Evolutionary conservation across 352 stramenopile genomes (phyloP).

Genomic region (Phytophthora meadii): DNA sequence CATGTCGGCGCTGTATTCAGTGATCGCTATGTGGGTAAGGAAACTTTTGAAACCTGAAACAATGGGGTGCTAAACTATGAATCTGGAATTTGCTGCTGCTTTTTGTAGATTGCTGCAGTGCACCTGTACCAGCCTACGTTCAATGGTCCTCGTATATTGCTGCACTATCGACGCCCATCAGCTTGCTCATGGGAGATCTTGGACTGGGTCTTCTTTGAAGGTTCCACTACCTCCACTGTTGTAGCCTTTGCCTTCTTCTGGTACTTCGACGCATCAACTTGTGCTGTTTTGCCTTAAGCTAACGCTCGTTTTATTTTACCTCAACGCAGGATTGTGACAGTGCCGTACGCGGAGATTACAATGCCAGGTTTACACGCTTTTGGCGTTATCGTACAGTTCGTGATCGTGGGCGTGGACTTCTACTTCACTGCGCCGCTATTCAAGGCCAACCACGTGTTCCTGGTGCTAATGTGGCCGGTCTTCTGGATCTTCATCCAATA

Average conservation of each 20-base stretch:
- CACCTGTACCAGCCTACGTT: conserved; percentile 67
- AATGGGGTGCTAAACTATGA: background rate
- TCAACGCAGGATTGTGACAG: conserved; percentile 40
- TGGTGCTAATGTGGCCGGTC: conserved; percentile 63
- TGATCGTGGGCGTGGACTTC: conserved; percentile 62
- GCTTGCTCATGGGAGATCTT: conserved; percentile 70
- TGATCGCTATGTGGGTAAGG: conserved; percentile 63
- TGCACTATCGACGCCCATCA: conserved; percentile 58
- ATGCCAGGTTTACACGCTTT: conserved; percentile 41
- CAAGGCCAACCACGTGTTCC: conserved; percentile 66
- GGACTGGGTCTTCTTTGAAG: conserved; percentile 74
- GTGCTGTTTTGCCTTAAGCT: background rate
- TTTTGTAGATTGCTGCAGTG: conserved; percentile 49
- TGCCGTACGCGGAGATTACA: conserved; percentile 44
- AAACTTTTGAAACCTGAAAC: background rate
- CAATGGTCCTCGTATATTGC: conserved; percentile 61
- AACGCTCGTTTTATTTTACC: conserved; percentile 2
- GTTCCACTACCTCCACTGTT: conserved; percentile 52
- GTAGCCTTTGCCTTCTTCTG: conserved; percentile 64
- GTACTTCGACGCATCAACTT: conserved; percentile 19
- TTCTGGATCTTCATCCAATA: conserved; percentile 66
- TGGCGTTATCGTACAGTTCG: conserved; percentile 48
- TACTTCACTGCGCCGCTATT: conserved; percentile 68
- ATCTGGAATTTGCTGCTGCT: background rate
- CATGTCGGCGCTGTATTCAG: conserved; percentile 53